A percentile compares a stretch with the other conserved stretches of the same genome.
phyloP scores from a whole-genome alignment of 331 rosid genomes.

The Malus hybrid region DNA sequence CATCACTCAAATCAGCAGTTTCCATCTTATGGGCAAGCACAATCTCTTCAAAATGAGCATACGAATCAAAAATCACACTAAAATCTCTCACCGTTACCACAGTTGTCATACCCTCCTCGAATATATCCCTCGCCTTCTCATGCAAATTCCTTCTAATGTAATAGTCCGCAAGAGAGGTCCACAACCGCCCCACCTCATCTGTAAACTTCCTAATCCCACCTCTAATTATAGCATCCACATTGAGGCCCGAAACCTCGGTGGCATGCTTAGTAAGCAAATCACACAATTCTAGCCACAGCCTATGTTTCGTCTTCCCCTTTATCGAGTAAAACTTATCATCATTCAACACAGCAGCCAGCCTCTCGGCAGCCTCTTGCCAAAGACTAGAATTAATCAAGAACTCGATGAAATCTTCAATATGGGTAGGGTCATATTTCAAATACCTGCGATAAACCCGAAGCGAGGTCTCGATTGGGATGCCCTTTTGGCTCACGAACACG shows the following conservation, averaged over 20 bases:
- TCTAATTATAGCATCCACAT: conserved; percentile 85
- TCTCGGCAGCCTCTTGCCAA: conserved; percentile 88
- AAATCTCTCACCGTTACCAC: conserved; percentile 88
- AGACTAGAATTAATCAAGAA: conserved; percentile 70
- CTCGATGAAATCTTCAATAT: conserved; percentile 79
- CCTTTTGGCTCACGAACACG: conserved; percentile 64
- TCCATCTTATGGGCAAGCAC: conserved; percentile 85
- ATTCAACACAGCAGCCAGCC: conserved; percentile 75
- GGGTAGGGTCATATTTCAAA: conserved; percentile 68
- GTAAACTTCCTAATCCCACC: conserved; percentile 93
- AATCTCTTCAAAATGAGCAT: conserved; percentile 79
- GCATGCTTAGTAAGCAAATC: conserved; percentile 88
- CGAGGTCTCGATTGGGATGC: conserved; percentile 80
- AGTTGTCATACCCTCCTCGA: conserved; percentile 92
- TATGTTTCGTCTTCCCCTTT: conserved; percentile 79
- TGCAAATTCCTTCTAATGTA: conserved; percentile 85
- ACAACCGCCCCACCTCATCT: conserved; percentile 80
- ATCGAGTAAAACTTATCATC: conserved; percentile 72
- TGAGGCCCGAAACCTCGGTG: conserved; percentile 75
- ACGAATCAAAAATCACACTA: conserved; percentile 78
- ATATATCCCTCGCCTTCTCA: conserved; percentile 92
- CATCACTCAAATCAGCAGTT: conserved; percentile 50
- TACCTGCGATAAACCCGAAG: conserved; percentile 88
- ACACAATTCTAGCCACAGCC: conserved; percentile 84
- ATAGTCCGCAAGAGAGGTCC: conserved; percentile 94